Evolutionary conservation across 257 asterid genomes (phyloP).

Genomic region (Mitragyna speciosa): DNA sequence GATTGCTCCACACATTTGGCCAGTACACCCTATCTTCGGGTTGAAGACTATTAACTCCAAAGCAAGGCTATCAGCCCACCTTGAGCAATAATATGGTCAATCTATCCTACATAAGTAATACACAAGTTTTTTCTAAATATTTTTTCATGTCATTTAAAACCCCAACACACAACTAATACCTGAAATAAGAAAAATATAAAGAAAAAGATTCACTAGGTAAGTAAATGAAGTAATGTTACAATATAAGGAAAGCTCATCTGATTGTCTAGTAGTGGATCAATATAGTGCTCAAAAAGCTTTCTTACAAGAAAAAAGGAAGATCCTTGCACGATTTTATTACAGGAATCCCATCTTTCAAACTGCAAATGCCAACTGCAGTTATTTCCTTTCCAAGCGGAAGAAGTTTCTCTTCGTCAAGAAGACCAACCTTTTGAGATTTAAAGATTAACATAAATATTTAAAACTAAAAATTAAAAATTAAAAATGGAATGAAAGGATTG

Average conservation of each 20-base stretch:
- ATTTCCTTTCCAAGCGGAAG: conserved; percentile 79
- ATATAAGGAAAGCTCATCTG: neutral
- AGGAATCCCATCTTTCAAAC: conserved; percentile 53
- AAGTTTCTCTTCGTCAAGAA: conserved; percentile 84
- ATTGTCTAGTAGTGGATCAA: neutral
- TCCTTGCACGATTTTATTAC: conserved; percentile 75
- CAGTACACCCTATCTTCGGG: neutral
- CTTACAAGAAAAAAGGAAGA: conserved; percentile 89
- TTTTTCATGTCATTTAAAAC: neutral
- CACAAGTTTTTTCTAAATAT: no score
- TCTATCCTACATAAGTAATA: neutral
- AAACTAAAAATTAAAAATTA: neutral
- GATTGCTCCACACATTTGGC: neutral
- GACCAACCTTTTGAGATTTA: conserved; percentile 62
- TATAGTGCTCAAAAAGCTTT: conserved; percentile 5
- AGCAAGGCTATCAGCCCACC: neutral
- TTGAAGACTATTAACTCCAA: neutral
- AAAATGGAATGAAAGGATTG: neutral
- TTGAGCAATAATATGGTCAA: neutral
- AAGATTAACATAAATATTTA: neutral
- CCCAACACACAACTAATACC: neutral
- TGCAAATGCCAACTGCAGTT: conserved; percentile 78
- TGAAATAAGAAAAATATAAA: neutral
- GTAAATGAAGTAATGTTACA: neutral
- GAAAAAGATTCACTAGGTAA: neutral